Base-by-base conservation (phyloP, 192 early-diverging fungal genomes). In the Coemansia nantahalensis region DNA sequence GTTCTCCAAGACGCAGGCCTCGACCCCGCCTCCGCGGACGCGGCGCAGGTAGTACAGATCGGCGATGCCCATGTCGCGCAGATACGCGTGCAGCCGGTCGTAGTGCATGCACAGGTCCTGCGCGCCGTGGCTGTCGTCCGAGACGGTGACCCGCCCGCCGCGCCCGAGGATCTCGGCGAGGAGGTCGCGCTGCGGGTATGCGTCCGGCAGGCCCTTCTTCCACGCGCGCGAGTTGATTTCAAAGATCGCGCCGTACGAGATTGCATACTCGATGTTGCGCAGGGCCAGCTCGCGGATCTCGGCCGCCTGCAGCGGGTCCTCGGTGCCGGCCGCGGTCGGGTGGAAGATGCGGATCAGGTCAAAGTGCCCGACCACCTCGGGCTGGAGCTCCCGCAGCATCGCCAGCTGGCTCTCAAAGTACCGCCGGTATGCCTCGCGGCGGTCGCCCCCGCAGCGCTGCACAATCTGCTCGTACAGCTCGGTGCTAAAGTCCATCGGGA, bases 91-190 rank as follows among this genome's bases (percentile, higher is more conserved):
- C 23, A 95, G 65, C 19, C 81, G 68, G 31, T 83, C 74, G 68
- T 99, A 99, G 62, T 90, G 59, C 81, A 93, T 78, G 31, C 89
- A 91, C 22, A 99, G 86, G 49, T 90, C 90, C 23, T 81, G 47
- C 16, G 90, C 90, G 8, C 93, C 93, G 59, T 99, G 96, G 39
- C 86, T 87, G 68, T 99, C 96, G 54, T 99, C 96, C 8, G 89
- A 89, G 3, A 99, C 65, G 4, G 91, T 94, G 36, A 95, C 82
- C 18, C 79, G 80, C 10, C 90, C 89, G 30, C 82, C 83, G 28
- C 82, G 78, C 2, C 53, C 35, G 5, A 80, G 16, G 13, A 87
- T 87, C 64, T 87, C 84, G 58, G 84, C 47, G 15, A 98, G 59
- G 35, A 98, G 86, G 56, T 91, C 89, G 19, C 84, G 68, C 45